Base-by-base conservation (phyloP, 257 asterid genomes). In the Asclepias syriaca region DNA sequence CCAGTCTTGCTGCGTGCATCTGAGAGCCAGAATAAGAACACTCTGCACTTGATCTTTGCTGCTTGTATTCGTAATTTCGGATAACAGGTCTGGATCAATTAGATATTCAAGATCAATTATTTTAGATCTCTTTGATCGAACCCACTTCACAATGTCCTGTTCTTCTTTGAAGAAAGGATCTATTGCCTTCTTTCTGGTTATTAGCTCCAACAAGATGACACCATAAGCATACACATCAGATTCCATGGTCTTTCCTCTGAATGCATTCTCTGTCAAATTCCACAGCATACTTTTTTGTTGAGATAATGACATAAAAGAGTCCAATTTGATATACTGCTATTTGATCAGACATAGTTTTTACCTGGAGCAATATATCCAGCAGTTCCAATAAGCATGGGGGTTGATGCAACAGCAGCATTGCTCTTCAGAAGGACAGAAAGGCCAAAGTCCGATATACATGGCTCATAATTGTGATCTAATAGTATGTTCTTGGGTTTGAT, bases 321-420 rank as follows among this genome's bases (percentile, higher is more conserved):
- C 12, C 10, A 40, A 63, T 16, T 34, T 63, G 14, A 34, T 63
- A 34, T 63, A 37, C 48, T 63, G n/a, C 24, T 7, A 63, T 45
- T 12, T 29, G 37, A 34, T 10, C 45, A 60, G 29, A 14, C 22
- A 2, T 48, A n/a, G 50, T 12, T 39, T 69, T 69, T 88, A 91
- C 95, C 96, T 85, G 96, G 96, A 81, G 97, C 96, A 69, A 92
- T 82, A 79, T 89, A 92, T 32, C 96, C 96, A 50, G 81, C 69
- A 22, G 95, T 89, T 61, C 97, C 97, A 75, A 79, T 83, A 70
- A 89, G 73, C 43, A 69, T 66, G 55, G 75, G 78, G 61, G 82
- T 81, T 22, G 80, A 69, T 39, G 77, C 34, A 2, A 83, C 80
- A 74, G 85, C 81, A 10, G 93, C 60, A 50, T 18, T 80, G 53